Percentiles rank a stretch among this genome's conserved stretches.
Conservation (phyloP, 768 basidiomycete genomes). For the Chiua virens region DNA sequence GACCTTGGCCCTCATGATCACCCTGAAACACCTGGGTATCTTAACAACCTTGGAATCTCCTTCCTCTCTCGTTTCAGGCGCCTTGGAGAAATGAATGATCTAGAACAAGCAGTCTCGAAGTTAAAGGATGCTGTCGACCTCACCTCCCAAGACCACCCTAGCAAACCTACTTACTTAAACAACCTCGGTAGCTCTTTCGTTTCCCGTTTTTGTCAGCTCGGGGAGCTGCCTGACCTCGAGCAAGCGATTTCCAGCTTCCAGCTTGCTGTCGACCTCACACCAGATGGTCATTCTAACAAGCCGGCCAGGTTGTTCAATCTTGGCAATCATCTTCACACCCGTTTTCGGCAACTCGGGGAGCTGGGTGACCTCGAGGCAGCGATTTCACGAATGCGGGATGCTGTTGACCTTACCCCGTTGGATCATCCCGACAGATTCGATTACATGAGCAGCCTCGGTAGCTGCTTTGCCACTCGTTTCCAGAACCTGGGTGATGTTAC, state of each 20-base stretch:
- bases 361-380: conserved; percentile 2
- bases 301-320: neutral
- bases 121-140: neutral
- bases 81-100: neutral
- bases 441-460: too few species aligned
- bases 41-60: neutral
- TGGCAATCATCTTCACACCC: neutral
- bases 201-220: neutral
- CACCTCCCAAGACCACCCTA: neutral
- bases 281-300: neutral
- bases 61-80: neutral
- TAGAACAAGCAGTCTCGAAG: neutral
- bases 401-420: too few species aligned
- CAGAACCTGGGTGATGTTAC: too few species aligned
- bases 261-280: neutral
- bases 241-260: neutral
- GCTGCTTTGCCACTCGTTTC: too few species aligned
- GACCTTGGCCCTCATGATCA: neutral
- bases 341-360: neutral
- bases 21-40: neutral
- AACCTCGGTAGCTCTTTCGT: neutral
- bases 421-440: too few species aligned
- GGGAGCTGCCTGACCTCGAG: neutral
- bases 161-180: neutral
- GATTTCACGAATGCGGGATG: too few species aligned